Evolutionary conservation across 306 rosid genomes (phyloP).

Genomic region (Crataegus laevigata): DNA sequence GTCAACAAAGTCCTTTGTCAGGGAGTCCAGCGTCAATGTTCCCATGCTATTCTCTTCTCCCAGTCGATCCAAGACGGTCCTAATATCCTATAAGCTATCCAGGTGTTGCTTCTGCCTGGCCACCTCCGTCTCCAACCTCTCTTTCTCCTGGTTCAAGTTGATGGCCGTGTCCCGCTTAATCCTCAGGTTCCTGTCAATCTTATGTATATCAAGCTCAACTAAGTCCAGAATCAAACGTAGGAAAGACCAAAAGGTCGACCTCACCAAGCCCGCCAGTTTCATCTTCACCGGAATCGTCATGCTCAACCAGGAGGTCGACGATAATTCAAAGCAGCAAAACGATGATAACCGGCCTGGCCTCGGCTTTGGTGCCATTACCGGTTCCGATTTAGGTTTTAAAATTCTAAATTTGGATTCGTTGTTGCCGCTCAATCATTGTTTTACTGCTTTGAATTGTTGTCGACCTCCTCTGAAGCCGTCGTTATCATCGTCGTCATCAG

Average conservation of each 20-base stretch:
- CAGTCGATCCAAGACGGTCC: constrained; percentile 39
- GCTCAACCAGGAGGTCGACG: too few relatives aligned
- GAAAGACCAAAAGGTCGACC: too few relatives aligned
- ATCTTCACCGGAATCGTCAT: too few relatives aligned
- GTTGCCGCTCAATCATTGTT: too few relatives aligned
- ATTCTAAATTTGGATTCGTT: too few relatives aligned
- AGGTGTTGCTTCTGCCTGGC: constrained; percentile 61
- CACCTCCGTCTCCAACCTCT: constrained; percentile 50
- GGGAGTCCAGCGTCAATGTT: constrained; percentile 62
- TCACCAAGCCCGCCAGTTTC: too few relatives aligned
- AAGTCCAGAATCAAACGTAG: constrained; percentile 42
- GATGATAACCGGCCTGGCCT: too few relatives aligned
- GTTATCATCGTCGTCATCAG: constrained; percentile 36
- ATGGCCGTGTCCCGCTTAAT: constrained; percentile 68
- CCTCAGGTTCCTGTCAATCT: constrained; percentile 48
- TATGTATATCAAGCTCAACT: constrained; percentile 44
- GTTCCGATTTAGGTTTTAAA: too few relatives aligned
- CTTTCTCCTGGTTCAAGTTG: constrained; percentile 70
- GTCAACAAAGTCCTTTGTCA: constrained; percentile 51
- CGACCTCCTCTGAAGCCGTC: constrained; percentile 38
- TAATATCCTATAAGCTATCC: constrained; percentile 51
- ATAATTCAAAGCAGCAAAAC: too few relatives aligned
- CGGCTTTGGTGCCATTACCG: too few relatives aligned
- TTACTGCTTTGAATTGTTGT: constrained; percentile 15
- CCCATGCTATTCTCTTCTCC: constrained; percentile 55